These are phyloP conservation scores for Saccharum spontaneum DNA, from an alignment of 176 grass and related monocot species.

Conservation along the genomic window DNA sequence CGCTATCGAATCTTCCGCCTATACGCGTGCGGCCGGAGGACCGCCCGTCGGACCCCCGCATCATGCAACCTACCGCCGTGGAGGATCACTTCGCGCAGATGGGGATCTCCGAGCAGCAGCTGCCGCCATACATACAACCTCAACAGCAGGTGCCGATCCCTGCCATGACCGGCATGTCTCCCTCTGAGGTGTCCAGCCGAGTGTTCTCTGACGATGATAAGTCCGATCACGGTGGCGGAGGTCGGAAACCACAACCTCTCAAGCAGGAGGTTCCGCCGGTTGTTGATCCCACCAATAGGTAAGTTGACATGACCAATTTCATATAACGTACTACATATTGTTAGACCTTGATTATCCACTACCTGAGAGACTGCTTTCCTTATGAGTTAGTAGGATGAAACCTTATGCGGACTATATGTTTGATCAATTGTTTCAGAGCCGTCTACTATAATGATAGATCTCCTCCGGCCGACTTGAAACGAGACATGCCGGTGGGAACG, in stretches of 20 bases:
- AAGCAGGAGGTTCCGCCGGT: constrained; percentile 40
- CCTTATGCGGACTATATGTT: constrained; percentile 6
- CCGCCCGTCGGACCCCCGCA: constrained; percentile 40
- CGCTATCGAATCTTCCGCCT: constrained; percentile 91
- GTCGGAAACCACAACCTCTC: constrained; percentile 40
- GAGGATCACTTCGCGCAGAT: constrained; percentile 86
- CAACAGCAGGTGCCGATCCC: constrained; percentile 44
- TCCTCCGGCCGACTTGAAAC: constrained; percentile 49
- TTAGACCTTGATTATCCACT: background rate
- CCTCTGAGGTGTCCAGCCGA: constrained; percentile 54
- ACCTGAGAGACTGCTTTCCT: background rate
- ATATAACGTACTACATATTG: background rate
- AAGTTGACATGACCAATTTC: background rate
- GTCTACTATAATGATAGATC: constrained; percentile 73
- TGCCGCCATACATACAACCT: constrained; percentile 41
- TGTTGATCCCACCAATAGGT: constrained; percentile 65
- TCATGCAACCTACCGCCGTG: constrained; percentile 6
- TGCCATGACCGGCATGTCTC: constrained; percentile 44
- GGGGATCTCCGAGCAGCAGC: constrained; percentile 46
- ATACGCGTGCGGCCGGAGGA: constrained; percentile 73
- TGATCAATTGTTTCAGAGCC: constrained; percentile 49
- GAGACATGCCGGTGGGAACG: constrained; percentile 50
- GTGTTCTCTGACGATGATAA: constrained; percentile 80
- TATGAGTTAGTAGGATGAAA: background rate
- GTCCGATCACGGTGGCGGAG: constrained; percentile 69